Conservation (phyloP, 1,139 yeast genomes). For the Nakaseomyces kungkrabaensis region DNA sequence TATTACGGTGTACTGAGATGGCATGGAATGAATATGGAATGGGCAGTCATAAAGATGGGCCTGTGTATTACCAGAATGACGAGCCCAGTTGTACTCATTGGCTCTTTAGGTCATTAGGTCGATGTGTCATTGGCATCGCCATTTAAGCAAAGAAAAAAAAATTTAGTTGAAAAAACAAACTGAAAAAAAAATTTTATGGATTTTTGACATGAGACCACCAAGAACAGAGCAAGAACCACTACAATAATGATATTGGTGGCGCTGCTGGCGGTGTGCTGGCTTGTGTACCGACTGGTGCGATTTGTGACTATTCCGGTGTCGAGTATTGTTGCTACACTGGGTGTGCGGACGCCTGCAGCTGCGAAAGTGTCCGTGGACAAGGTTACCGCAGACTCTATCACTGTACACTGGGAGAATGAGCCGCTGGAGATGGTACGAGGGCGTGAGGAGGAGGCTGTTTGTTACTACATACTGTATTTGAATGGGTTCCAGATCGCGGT, state of each 20-base stretch:
- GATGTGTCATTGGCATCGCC: too few relatives aligned
- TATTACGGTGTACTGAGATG: too few relatives aligned
- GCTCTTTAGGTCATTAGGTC: too few relatives aligned
- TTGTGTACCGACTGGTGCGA: conserved; percentile 21
- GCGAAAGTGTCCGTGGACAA: conserved; percentile 49
- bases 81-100: too few relatives aligned
- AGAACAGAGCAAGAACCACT: too few relatives aligned
- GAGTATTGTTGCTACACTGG: conserved; percentile 39
- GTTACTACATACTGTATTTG: conserved; percentile 23
- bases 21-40: too few relatives aligned
- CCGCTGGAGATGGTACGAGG: conserved; percentile 9
- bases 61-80: too few relatives aligned
- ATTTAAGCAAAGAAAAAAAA: too few relatives aligned
- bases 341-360: conserved; percentile 47
- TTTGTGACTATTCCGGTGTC: conserved; percentile 37
- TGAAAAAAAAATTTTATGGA: too few relatives aligned
- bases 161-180: too few relatives aligned
- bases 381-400: conserved; percentile 39
- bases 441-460: conserved; percentile 10
- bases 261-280: conserved; percentile 14
- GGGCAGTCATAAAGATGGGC: too few relatives aligned
- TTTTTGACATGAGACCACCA: too few relatives aligned
- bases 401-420: conserved; percentile 48
- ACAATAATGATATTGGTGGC: neutral
- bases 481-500: conserved; percentile 24